These are phyloP conservation scores for Claviceps monticola DNA, from an alignment of 2,329 filamentous ascomycete genomes.

Conservation along the genomic window DNA sequence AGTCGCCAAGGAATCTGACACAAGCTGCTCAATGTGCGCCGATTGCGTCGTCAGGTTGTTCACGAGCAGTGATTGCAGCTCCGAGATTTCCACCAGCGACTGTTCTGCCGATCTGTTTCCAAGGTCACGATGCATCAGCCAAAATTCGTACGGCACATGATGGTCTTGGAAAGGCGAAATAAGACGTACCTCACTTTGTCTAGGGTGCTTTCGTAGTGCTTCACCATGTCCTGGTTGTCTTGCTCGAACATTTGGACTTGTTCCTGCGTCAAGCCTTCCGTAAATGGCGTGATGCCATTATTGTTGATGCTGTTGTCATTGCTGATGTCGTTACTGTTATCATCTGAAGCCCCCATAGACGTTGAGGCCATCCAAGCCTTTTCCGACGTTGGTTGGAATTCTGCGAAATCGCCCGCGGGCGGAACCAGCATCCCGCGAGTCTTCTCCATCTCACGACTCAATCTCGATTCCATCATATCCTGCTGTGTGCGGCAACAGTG, in stretches of 20 bases:
- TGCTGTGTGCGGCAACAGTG: slow-evolving; percentile 66
- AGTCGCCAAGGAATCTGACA: slow-evolving; percentile 68
- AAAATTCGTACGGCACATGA: neutral
- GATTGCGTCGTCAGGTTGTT: slow-evolving; percentile 75
- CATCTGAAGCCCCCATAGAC: slow-evolving; percentile 8
- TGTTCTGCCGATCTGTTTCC: slow-evolving; percentile 63
- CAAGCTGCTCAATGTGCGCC: slow-evolving; percentile 78
- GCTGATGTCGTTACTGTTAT: neutral
- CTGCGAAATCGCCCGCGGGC: slow-evolving; percentile 19
- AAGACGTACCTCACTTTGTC: slow-evolving; percentile 78
- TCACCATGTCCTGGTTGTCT: slow-evolving; percentile 85
- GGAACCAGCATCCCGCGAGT: slow-evolving; percentile 59
- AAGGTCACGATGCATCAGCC: neutral
- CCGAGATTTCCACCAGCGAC: slow-evolving; percentile 82
- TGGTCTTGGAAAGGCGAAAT: neutral
- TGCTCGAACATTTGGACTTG: slow-evolving; percentile 88
- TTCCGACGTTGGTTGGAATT: slow-evolving; percentile 14
- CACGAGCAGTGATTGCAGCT: slow-evolving; percentile 79
- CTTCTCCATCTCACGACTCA: slow-evolving; percentile 77
- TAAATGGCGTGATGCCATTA: slow-evolving; percentile 5
- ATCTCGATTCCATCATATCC: slow-evolving; percentile 81
- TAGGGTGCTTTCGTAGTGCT: slow-evolving; percentile 85
- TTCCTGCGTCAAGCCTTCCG: slow-evolving; percentile 57
- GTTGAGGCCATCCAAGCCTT: slow-evolving; percentile 3
- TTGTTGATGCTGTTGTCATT: neutral